These are phyloP conservation scores for Cucumis sativus DNA, from an alignment of 306 rosid species.

Conservation along the genomic window DNA sequence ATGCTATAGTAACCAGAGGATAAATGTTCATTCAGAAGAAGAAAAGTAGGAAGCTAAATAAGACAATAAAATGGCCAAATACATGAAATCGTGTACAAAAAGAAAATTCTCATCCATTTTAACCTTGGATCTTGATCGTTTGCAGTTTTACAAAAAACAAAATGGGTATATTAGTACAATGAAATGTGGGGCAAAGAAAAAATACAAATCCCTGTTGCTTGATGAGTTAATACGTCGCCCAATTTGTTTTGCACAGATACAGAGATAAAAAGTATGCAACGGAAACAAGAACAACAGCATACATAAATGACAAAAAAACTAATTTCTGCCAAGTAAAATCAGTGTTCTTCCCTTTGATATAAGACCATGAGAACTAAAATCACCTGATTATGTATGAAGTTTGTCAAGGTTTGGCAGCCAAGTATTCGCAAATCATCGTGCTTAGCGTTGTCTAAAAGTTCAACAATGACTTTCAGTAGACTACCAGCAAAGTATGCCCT, in stretches of 20 bases:
- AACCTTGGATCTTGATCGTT: neutral
- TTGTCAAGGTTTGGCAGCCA: slow-evolving; percentile 82
- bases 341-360: neutral
- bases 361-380: slow-evolving; percentile 5
- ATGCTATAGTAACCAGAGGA: neutral
- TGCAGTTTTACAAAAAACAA: neutral
- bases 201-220: neutral
- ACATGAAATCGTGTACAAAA: neutral
- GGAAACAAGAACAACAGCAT: neutral
- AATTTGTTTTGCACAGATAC: neutral
- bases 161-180: neutral
- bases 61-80: neutral
- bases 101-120: neutral
- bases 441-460: slow-evolving; percentile 68
- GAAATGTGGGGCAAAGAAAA: neutral
- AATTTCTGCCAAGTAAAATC: neutral
- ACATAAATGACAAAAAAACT: neutral
- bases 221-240: neutral
- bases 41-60: neutral
- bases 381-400: slow-evolving; percentile 77
- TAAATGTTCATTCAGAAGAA: neutral
- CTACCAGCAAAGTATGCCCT: slow-evolving; percentile 82
- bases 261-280: neutral
- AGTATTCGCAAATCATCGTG: slow-evolving; percentile 49
- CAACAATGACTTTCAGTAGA: slow-evolving; percentile 60